Percentiles rank a stretch among this genome's conserved stretches.
phyloP scores from a whole-genome alignment of 768 basidiomycete genomes.

The Lactarius deliciosus region DNA sequence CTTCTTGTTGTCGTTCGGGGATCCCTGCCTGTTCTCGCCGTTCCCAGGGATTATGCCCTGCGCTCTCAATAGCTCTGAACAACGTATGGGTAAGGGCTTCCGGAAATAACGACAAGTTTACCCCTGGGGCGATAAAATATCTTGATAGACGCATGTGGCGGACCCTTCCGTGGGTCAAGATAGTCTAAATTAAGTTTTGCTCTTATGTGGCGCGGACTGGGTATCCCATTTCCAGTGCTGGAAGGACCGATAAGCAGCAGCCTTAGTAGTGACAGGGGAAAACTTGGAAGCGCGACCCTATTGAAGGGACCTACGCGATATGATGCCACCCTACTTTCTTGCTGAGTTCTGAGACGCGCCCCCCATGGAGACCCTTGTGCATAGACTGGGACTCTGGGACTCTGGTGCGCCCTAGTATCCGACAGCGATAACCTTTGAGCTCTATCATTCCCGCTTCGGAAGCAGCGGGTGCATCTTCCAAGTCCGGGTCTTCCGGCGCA shows the following conservation, averaged over 20 bases:
- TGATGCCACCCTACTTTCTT: constrained; percentile 27
- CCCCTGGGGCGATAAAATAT: constrained; percentile 23
- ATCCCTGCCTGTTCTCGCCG: neutral
- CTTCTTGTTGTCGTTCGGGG: constrained; percentile 3
- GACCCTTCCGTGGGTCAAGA: neutral
- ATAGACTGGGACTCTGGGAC: accelerated
- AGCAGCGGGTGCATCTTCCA: constrained; percentile 16
- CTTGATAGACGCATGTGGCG: constrained; percentile 12
- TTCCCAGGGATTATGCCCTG: constrained; percentile 12
- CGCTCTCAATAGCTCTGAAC: constrained; percentile 17
- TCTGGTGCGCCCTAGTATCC: neutral
- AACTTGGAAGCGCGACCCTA: too few relatives aligned
- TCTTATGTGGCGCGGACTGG: neutral
- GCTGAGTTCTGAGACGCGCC: constrained; percentile 23
- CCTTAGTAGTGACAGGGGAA: neutral
- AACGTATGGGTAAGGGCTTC: neutral
- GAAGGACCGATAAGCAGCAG: neutral
- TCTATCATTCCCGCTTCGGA: constrained; percentile 22
- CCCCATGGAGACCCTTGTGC: neutral
- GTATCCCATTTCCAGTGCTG: constrained; percentile 19
- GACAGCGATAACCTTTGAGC: constrained; percentile 14
- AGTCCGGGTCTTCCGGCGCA: constrained; percentile 7
- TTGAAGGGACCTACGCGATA: constrained; percentile 2
- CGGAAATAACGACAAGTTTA: neutral
- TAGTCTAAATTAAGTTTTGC: neutral